Percentiles rank a stretch among this genome's conserved stretches.
phyloP scores from a whole-genome alignment of 140 eudicot species.

The Ambrosia hybrid region DNA sequence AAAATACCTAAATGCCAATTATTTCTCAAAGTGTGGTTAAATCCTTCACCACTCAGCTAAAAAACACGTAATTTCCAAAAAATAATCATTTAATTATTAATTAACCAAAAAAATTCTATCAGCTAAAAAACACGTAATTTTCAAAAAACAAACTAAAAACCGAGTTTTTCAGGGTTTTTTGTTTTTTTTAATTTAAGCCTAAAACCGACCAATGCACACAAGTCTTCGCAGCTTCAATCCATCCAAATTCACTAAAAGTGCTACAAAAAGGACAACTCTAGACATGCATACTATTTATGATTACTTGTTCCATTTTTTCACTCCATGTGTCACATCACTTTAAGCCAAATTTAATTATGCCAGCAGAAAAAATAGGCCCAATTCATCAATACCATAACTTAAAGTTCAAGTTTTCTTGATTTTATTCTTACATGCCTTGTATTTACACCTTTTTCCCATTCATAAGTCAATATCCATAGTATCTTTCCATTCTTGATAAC shows the following conservation, averaged over 20 bases:
- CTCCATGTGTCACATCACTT: slow-evolving; percentile 42
- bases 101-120: no score
- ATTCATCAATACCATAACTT: slow-evolving; percentile 40
- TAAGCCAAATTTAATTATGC: slow-evolving; percentile 37
- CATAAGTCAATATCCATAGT: slow-evolving; percentile 34
- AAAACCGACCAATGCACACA: no score
- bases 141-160: no score
- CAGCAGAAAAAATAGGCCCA: slow-evolving; percentile 37
- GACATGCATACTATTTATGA: neutral
- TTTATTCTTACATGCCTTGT: slow-evolving; percentile 37
- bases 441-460: slow-evolving; percentile 20
- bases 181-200: no score
- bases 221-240: no score
- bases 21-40: no score
- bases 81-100: no score
- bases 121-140: no score
- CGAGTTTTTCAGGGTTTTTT: no score
- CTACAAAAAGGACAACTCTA: neutral
- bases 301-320: slow-evolving; percentile 38
- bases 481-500: slow-evolving; percentile 40
- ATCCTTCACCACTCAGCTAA: no score
- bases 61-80: no score
- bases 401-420: slow-evolving; percentile 45
- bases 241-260: neutral
- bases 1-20: no score